Conservation (phyloP, 2,329 filamentous ascomycete species). For the Alternaria brassicae region DNA sequence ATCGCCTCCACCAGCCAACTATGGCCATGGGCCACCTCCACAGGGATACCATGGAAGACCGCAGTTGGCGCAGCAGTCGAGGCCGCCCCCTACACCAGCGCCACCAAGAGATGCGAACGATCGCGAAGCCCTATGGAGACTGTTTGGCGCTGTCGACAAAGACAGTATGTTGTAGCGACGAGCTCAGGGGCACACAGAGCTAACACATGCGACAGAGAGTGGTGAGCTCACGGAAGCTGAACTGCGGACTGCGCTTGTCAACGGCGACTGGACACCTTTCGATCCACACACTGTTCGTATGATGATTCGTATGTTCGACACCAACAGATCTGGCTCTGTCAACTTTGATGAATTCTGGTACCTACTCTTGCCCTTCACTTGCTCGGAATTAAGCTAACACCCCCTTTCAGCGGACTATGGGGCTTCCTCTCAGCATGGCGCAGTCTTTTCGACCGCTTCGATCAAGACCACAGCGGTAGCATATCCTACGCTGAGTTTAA, state of each 20-base stretch:
- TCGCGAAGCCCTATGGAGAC: constrained; percentile 74
- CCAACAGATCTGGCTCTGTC: constrained; percentile 85
- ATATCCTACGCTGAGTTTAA: constrained; percentile 88
- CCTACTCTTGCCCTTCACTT: constrained; percentile 7
- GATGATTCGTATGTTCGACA: constrained; percentile 99
- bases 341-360: constrained; percentile 93
- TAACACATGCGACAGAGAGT: constrained; percentile 59
- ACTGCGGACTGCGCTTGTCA: constrained; percentile 88
- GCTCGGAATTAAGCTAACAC: constrained; percentile 8
- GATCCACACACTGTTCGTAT: constrained; percentile 93
- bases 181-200: neutral
- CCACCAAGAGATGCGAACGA: constrained; percentile 67
- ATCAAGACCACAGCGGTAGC: constrained; percentile 83
- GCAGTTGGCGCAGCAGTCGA: constrained; percentile 55
- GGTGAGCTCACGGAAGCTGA: constrained; percentile 87
- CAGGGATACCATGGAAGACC: constrained; percentile 72
- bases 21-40: constrained; percentile 62
- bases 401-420: constrained; percentile 74
- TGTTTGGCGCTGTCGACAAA: constrained; percentile 92
- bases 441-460: constrained; percentile 92
- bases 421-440: constrained; percentile 95
- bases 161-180: constrained; percentile 61
- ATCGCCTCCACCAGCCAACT: constrained; percentile 57
- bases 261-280: constrained; percentile 94
- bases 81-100: constrained; percentile 57